These are phyloP conservation scores for Salix arbutifolia DNA, from an alignment of 345 rosid species.

Conservation along the genomic window DNA sequence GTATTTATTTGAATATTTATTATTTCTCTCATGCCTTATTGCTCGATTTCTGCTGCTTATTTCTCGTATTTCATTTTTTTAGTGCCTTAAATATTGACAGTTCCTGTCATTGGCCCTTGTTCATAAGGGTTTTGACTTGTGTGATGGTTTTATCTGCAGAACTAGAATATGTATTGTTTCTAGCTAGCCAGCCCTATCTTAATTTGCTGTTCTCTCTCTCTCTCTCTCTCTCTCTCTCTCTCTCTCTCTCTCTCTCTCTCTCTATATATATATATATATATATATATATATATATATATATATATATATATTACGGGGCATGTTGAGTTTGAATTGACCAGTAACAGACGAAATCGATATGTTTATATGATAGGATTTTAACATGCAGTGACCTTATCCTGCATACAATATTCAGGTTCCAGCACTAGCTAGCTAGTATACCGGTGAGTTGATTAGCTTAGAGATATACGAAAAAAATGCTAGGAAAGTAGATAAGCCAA, in stretches of 20 bases:
- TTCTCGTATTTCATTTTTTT: background rate
- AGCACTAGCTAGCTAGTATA: background rate
- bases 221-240: too few relatives aligned
- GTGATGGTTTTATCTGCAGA: slow-evolving; percentile 8
- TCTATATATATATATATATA: too few relatives aligned
- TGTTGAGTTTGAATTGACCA: background rate
- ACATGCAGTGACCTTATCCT: background rate
- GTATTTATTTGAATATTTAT: background rate
- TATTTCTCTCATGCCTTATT: background rate
- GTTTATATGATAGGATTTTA: background rate
- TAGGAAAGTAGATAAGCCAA: background rate
- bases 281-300: too few relatives aligned
- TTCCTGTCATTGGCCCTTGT: background rate
- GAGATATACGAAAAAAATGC: background rate
- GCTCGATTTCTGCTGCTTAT: background rate
- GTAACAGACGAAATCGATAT: background rate
- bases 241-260: too few relatives aligned
- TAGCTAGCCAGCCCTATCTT: slow-evolving; percentile 4
- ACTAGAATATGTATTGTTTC: slow-evolving; percentile 12
- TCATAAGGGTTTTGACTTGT: slow-evolving; percentile 15
- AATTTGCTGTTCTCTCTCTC: too few relatives aligned
- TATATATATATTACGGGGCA: background rate
- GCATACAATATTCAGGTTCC: background rate
- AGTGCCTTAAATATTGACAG: background rate
- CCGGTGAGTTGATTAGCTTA: background rate